Evolutionary conservation across 1,139 yeast genomes (phyloP).

Genomic region (Debaryomyces udenii): DNA sequence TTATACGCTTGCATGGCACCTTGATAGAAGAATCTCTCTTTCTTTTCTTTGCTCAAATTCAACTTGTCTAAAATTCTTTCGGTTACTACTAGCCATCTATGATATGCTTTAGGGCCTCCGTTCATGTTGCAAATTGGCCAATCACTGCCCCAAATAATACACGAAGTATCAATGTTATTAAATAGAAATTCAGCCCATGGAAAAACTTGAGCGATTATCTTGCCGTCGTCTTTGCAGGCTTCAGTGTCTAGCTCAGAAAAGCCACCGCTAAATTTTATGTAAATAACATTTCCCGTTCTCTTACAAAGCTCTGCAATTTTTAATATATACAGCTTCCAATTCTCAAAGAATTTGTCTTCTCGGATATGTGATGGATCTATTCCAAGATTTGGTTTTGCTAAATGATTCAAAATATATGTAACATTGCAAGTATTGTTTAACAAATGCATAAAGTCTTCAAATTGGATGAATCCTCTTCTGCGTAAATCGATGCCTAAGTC

Average conservation of each 20-base stretch:
- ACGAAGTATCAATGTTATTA: conserved; percentile 31
- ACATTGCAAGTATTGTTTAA: conserved; percentile 25
- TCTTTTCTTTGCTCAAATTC: conserved; percentile 9
- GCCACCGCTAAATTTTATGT: conserved; percentile 44
- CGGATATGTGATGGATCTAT: conserved; percentile 16
- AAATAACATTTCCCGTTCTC: conserved; percentile 25
- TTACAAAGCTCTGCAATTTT: conserved; percentile 16
- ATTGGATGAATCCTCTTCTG: conserved; percentile 40
- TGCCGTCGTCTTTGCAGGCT: conserved; percentile 14
- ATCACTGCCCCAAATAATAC: conserved; percentile 45
- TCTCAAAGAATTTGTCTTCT: conserved; percentile 10
- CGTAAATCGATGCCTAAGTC: conserved; percentile 46
- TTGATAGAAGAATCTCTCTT: too few relatives aligned
- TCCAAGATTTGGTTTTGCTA: conserved; percentile 39
- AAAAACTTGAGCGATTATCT: conserved; percentile 19
- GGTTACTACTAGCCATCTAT: conserved; percentile 20
- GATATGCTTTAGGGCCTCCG: conserved; percentile 16
- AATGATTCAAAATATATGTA: conserved; percentile 39
- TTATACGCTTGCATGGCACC: too few relatives aligned
- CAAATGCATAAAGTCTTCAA: conserved; percentile 30
- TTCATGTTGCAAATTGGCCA: conserved; percentile 43
- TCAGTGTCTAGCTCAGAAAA: conserved; percentile 37
- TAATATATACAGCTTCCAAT: conserved; percentile 26
- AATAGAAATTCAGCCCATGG: conserved; percentile 35
- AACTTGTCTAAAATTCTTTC: conserved; percentile 20